Conservation (phyloP, 2,329 filamentous ascomycete species). For the Colletotrichum tofieldiae region DNA sequence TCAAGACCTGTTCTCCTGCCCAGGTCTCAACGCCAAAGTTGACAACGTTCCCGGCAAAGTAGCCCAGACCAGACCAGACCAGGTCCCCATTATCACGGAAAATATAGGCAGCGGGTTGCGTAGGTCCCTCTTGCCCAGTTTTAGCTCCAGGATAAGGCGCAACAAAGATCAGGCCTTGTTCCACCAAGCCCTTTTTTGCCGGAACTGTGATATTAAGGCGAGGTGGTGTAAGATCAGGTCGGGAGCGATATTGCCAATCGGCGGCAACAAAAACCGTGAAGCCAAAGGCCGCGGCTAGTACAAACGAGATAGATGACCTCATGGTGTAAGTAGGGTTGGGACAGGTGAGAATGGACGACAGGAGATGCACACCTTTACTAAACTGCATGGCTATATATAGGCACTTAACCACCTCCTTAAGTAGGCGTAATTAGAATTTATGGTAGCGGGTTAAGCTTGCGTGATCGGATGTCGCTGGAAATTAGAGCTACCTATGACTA, state of each 20-base stretch:
- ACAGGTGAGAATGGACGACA: too few relatives aligned
- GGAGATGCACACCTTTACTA: too few relatives aligned
- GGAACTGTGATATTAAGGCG: constrained; percentile 26
- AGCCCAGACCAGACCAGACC: constrained; percentile 32
- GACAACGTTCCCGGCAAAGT: constrained; percentile 27
- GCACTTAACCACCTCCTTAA: too few relatives aligned
- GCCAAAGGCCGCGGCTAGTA: background rate
- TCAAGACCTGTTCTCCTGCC: constrained; percentile 15
- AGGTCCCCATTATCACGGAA: constrained; percentile 30
- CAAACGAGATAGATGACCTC: too few relatives aligned
- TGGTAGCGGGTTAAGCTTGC: too few relatives aligned
- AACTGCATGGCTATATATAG: too few relatives aligned
- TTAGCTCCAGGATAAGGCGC: constrained; percentile 11
- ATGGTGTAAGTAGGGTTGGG: too few relatives aligned
- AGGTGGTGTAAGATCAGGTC: constrained; percentile 42
- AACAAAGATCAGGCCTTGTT: constrained; percentile 22
- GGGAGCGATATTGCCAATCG: constrained; percentile 46
- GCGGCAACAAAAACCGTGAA: constrained; percentile 18
- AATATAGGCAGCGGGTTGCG: constrained; percentile 21
- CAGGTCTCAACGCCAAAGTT: constrained; percentile 30
- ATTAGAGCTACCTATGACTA: too few relatives aligned
- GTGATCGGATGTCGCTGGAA: too few relatives aligned
- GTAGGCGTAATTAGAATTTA: too few relatives aligned
- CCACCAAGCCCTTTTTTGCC: background rate
- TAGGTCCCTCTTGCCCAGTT: background rate